These are phyloP conservation scores for Ilex aquifolium DNA, from an alignment of 257 asterid species.

Conservation along the genomic window DNA sequence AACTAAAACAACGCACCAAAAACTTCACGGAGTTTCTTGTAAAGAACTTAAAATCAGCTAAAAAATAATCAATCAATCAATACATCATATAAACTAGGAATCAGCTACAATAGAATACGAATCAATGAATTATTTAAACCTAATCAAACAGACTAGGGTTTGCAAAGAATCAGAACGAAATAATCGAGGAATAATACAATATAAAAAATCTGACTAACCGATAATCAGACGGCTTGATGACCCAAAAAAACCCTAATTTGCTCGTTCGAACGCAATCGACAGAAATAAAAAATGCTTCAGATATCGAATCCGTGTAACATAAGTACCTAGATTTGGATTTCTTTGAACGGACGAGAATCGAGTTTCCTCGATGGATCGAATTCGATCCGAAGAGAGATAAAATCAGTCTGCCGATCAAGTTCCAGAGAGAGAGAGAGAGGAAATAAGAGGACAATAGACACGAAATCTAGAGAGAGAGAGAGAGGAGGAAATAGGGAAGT, in stretches of 20 bases:
- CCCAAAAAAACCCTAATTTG: conserved; percentile 23
- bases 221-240: conserved; percentile 6
- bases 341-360: neutral
- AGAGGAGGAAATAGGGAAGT: conserved; percentile 2
- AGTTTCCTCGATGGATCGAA: neutral
- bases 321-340: neutral
- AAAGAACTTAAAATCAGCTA: conserved; percentile 23
- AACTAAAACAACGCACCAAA: conserved; percentile 78
- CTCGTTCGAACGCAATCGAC: conserved; percentile 21
- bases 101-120: conserved; percentile 23
- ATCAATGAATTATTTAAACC: conserved; percentile 25
- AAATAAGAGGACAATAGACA: neutral
- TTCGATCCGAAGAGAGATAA: conserved; percentile 1
- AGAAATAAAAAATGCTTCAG: conserved; percentile 25
- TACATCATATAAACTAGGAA: conserved; percentile 13
- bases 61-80: conserved; percentile 17
- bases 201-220: conserved; percentile 6
- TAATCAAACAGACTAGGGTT: neutral
- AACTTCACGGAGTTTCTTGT: conserved; percentile 76
- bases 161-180: neutral
- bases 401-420: conserved; percentile 20
- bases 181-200: neutral
- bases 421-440: conserved; percentile 5
- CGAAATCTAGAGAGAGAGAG: neutral
- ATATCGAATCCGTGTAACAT: neutral